Conservation (phyloP, 306 rosid species). For the Glycine latifolia region DNA sequence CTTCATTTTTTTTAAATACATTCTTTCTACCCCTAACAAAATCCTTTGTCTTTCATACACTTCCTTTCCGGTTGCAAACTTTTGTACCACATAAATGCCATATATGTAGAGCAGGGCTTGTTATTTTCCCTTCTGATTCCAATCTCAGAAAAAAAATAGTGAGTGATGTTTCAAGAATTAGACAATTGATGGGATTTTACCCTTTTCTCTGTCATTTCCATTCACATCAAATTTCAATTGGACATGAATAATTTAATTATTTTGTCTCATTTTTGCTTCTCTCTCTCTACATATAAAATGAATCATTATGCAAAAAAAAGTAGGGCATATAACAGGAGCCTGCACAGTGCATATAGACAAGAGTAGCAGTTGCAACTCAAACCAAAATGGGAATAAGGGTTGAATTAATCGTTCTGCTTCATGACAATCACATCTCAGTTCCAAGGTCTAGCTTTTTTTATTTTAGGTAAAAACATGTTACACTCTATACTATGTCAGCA, state of each 20-base stretch:
- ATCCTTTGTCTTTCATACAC: no score
- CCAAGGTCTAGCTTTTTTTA: constrained; percentile 30
- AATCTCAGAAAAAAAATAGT: constrained; percentile 27
- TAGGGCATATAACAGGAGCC: neutral
- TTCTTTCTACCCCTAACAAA: no score
- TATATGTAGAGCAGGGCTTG: constrained; percentile 8
- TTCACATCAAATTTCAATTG: constrained; percentile 29
- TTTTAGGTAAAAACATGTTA: constrained; percentile 48
- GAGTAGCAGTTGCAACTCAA: constrained; percentile 38
- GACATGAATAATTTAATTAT: constrained; percentile 18
- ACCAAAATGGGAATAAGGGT: constrained; percentile 48
- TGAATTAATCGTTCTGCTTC: constrained; percentile 25
- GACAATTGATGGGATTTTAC: constrained; percentile 49
- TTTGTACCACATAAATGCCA: constrained; percentile 20
- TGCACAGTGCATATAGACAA: constrained; percentile 37
- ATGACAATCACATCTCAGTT: constrained; percentile 49
- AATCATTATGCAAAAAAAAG: neutral
- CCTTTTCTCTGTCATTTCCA: constrained; percentile 49
- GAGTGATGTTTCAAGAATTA: constrained; percentile 52
- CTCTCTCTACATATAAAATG: neutral
- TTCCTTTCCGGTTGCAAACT: no score
- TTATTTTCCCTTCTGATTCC: constrained; percentile 33
- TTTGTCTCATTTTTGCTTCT: neutral
- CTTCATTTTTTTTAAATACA: no score
- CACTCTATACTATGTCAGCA: neutral